phyloP scores from a whole-genome alignment of 1,284 basidiomycete genomes.

The Apiotrichum montevideense region DNA sequence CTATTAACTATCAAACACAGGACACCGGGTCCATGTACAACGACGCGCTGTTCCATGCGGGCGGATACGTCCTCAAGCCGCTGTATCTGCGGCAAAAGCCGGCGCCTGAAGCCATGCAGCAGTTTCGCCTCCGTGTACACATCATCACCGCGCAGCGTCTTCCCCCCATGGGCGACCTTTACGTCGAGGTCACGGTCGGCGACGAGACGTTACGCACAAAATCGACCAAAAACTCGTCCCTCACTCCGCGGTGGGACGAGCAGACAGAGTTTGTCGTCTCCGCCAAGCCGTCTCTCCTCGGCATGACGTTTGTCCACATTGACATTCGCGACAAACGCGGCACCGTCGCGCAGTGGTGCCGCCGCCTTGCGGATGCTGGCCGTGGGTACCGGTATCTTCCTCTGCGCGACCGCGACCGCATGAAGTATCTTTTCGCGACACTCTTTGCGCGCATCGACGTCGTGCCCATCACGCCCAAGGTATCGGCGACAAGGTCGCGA shows the following conservation, averaged over 20 bases:
- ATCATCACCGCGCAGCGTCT: constrained; percentile 92
- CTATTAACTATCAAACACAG: constrained; percentile 96
- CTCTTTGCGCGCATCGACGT: constrained; percentile 57
- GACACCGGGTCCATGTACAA: constrained; percentile 65
- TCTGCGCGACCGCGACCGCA: constrained; percentile 71
- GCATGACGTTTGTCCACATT: constrained; percentile 75
- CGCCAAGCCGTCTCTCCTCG: constrained; percentile 64
- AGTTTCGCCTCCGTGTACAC: constrained; percentile 49
- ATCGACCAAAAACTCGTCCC: constrained; percentile 61
- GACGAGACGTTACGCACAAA: constrained; percentile 1
- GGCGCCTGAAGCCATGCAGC: constrained; percentile 54
- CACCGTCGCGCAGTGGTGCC: constrained; percentile 61
- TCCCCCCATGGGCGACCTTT: constrained; percentile 63
- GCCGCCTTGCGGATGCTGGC: constrained; percentile 46
- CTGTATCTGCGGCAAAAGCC: constrained; percentile 62
- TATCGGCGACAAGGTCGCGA: no score
- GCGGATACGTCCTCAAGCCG: constrained; percentile 90
- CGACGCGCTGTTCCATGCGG: constrained; percentile 84
- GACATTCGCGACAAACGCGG: constrained; percentile 64
- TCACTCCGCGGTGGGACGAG: constrained; percentile 84
- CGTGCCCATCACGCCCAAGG: neutral
- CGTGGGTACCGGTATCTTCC: constrained; percentile 77
- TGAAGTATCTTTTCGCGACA: constrained; percentile 80
- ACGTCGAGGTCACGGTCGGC: constrained; percentile 31
- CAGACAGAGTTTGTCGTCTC: constrained; percentile 63